A percentile compares a stretch with the other conserved stretches of the same genome.
Conservation (phyloP, 192 early-diverging fungal species). For the Polychytrium aggregatum region DNA sequence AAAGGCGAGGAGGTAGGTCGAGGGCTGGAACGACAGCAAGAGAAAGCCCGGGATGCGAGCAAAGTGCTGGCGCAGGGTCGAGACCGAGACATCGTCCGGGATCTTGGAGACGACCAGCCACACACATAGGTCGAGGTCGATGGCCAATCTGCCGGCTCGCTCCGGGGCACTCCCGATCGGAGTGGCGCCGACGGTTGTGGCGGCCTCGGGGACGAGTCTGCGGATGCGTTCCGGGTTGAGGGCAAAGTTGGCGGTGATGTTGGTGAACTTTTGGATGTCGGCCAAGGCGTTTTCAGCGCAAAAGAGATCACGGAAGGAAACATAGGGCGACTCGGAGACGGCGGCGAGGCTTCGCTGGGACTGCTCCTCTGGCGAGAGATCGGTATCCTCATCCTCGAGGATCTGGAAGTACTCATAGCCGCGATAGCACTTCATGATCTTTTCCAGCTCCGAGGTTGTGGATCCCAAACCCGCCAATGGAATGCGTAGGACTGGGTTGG, state of each 20-base stretch:
- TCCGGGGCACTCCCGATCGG: too few species aligned
- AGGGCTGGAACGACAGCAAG: conserved; percentile 7
- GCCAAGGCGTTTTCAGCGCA: conserved; percentile 13
- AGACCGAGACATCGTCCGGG: conserved; percentile 4
- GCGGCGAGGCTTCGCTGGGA: too few species aligned
- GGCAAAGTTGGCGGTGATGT: conserved; percentile 10
- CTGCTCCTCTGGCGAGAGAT: too few species aligned
- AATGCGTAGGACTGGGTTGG: conserved; percentile 12
- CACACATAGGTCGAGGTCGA: neutral
- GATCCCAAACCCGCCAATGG: neutral
- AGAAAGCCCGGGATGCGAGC: conserved; percentile 6
- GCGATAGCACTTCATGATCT: conserved; percentile 8
- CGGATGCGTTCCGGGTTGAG: conserved; percentile 6
- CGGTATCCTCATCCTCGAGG: conserved; percentile 10
- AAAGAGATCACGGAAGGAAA: conserved; percentile 12
- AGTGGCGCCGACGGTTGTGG: neutral
- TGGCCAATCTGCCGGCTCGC: too few species aligned
- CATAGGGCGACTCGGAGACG: too few species aligned
- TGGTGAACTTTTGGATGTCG: conserved; percentile 8
- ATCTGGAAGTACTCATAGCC: conserved; percentile 10
- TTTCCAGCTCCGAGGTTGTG: conserved; percentile 7
- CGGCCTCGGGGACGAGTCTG: conserved; percentile 1
- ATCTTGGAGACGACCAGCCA: conserved; percentile 9
- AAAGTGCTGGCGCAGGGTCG: conserved; percentile 7
- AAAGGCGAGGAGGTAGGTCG: conserved; percentile 3